phyloP scores from a whole-genome alignment of 2,329 filamentous ascomycete genomes.

The Neopestalotiopsis sp. region DNA sequence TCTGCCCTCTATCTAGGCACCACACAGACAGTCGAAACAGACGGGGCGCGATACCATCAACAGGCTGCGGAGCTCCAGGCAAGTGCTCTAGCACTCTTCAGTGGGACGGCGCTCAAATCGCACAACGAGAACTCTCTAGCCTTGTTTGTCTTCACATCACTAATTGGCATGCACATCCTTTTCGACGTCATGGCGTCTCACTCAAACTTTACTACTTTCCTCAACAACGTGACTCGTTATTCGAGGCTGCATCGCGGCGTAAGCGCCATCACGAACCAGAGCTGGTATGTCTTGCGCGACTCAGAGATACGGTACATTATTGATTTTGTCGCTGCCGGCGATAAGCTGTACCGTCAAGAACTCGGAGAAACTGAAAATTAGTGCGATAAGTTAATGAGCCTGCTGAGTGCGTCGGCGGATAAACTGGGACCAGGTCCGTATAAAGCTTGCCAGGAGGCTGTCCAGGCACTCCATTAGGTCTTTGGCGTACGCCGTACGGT shows the following conservation, averaged over 20 bases:
- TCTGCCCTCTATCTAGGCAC: constrained; percentile 3
- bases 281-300: background rate
- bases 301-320: background rate
- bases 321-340: background rate
- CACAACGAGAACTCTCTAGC: constrained; percentile 4
- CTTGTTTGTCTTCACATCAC: constrained; percentile 10
- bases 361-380: background rate
- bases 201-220: background rate
- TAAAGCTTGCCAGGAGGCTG: background rate
- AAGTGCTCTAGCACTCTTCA: background rate
- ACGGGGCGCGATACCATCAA: background rate
- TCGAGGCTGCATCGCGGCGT: background rate
- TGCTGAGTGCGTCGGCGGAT: background rate
- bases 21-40: background rate
- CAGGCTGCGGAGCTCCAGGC: background rate
- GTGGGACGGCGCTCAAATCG: background rate
- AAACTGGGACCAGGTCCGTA: background rate
- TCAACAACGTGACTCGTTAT: background rate
- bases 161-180: constrained; percentile 11
- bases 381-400: constrained; percentile 1
- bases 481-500: background rate
- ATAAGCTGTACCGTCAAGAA: background rate
- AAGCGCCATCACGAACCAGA: constrained; percentile 1
- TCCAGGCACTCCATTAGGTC: background rate
- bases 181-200: background rate